Evolutionary conservation across 306 rosid species (phyloP), one percentile per base, ranked within the genome.

Genomic region (Ormosia semicastrata): DNA sequence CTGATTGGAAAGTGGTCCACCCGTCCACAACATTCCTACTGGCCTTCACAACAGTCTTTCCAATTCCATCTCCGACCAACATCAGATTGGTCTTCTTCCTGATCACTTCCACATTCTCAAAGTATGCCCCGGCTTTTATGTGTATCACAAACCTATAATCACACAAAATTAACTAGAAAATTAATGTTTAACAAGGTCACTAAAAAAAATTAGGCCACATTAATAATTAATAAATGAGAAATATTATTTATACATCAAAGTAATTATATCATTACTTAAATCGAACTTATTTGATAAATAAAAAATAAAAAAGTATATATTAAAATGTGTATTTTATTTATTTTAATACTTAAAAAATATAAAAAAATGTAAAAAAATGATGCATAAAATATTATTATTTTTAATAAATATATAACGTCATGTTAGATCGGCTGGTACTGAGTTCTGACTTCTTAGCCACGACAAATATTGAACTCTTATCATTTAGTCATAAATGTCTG

Each of bases 1-100:
- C 90, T 2, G 98, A 95, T 32, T 86, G 94, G 76, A 93, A 95
- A 73, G 99, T 95, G 29, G 98, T 95, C 97, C 94, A 95, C 4
- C 97, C 95, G 15, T 90, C 99, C 2, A 90, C 87, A 2, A 90
- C 94, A 68, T 89, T 95, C 83, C 99, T 77, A 33, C 84, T 79
- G 2, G 86, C 99, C 76, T 93, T 95, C 68, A 95, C 89, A n/a
- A 91, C 68, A 2, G 97, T 95, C 81, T 89, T 89, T 24, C 90
- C 95, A 50, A 90, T 95, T 17, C 99, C 99, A 67, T 95, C 98
- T 57, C 98, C 99, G 5, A 95, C 65, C 11, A 92, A 81, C 98
- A 91, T 89, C 88, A 95, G 41, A 46, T 95, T 95, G 3, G 52
- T 83, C 81, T 89, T 91, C 87, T 82, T 88, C 87, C 73, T 91